Evolutionary conservation across 345 rosid genomes (phyloP), one percentile per base, ranked within the genome.

Genomic region (Dipteronia sinensis): DNA sequence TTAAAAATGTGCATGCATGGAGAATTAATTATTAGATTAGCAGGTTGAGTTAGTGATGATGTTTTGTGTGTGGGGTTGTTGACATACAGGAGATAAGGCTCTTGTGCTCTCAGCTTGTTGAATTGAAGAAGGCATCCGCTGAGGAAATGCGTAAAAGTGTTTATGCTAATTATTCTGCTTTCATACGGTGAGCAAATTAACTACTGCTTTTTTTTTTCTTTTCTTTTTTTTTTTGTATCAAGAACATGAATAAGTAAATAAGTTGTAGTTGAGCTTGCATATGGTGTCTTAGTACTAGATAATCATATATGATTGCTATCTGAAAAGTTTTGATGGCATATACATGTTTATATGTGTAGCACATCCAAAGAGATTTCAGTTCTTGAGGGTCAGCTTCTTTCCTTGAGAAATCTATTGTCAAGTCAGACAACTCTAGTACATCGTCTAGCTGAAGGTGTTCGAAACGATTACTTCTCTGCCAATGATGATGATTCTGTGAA

Each of bases 91-190:
- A 93, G 81, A 86, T 94, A 64, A 90, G 75, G 82, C 96, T 88
- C 79, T 46, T 88, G 71, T 85, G 90, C 65, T 84, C 90, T 65
- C 73, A 84, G 79, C 93, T 95, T 23, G 77, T 86, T 40, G 98
- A 92, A 55, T 76, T 95, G 59, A 93, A 91, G 93, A 95, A 87
- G 86, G 97, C 98, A 4, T 95, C 97, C 44, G 98, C 98, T 0
- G 99, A 95, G 87, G 99, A 95, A 89, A 95, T 95, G 99, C 97
- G 98, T 69, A 92, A 70, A 77, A 88, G 98, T 76, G 99, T 93
- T 80, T 95, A 92, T 72, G 99, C 98, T 16, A 95, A 95, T 83
- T 95, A 93, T 77, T 83, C 89, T 12, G 97, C 97, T 66, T 95
- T 95, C 79, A 95, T 95, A 69, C 86, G 92, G 98, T 88, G 53